These are phyloP conservation scores for Smallanthus sonchifolius DNA, from an alignment of 129 eudicot genomes.

Conservation along the genomic window DNA sequence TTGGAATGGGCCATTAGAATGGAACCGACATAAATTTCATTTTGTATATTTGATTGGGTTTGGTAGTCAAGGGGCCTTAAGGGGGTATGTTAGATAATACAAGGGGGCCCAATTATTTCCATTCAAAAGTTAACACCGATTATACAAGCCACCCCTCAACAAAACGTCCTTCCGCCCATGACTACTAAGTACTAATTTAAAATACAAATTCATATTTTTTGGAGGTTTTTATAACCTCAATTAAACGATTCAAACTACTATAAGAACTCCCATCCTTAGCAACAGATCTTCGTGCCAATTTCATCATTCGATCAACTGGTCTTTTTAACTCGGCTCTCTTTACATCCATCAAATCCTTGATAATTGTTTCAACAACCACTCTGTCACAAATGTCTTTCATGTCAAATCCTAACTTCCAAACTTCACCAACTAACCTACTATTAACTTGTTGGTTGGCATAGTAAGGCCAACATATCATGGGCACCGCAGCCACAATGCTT, in stretches of 20 bases:
- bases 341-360: conserved; percentile 56
- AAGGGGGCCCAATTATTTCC: no score
- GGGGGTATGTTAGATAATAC: no score
- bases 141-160: no score
- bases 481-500: conserved; percentile 58
- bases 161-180: no score
- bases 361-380: conserved; percentile 37
- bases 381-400: conserved; percentile 67
- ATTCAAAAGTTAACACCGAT: no score
- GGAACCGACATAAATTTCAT: no score
- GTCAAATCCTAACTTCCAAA: conserved; percentile 68
- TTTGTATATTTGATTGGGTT: no score
- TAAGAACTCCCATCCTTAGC: conserved; percentile 42
- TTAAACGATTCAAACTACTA: conserved; percentile 32
- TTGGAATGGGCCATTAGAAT: no score
- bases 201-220: background rate
- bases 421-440: conserved; percentile 55
- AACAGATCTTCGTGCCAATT: conserved; percentile 36
- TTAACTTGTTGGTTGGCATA: conserved; percentile 51
- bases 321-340: conserved; percentile 35
- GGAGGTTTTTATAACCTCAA: conserved; percentile 32
- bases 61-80: no score
- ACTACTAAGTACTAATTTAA: background rate
- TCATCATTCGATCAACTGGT: conserved; percentile 35
- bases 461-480: conserved; percentile 79